Evolutionary conservation across 345 rosid genomes (phyloP).

Genomic region (Gossypium stocksii): DNA sequence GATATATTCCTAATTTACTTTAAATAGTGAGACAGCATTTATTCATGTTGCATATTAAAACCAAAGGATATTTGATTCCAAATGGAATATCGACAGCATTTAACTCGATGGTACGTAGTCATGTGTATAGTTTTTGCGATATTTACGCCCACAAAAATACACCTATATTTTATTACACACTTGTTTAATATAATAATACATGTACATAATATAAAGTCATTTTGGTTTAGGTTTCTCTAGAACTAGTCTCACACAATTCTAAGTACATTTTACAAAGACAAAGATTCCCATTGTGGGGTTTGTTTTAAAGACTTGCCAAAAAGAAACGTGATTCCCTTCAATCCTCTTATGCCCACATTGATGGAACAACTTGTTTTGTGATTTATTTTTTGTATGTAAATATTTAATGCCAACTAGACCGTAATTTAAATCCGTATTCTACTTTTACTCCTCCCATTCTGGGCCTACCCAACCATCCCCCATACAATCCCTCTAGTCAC

Average conservation of each 20-base stretch:
- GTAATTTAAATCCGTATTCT: conserved; percentile 14
- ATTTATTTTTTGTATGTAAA: too few relatives aligned
- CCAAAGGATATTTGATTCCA: conserved; percentile 1
- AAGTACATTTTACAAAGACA: conserved; percentile 17
- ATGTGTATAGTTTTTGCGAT: neutral
- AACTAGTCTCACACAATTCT: conserved; percentile 6
- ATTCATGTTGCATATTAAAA: neutral
- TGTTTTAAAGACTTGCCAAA: neutral
- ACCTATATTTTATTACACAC: neutral
- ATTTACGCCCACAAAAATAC: neutral
- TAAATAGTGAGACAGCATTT: conserved; percentile 1
- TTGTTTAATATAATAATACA: neutral
- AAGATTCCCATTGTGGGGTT: conserved; percentile 33
- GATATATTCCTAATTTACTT: neutral
- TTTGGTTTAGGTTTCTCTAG: conserved; percentile 18
- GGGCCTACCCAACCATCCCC: conserved; percentile 2
- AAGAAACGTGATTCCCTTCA: conserved; percentile 30
- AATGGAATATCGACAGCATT: neutral
- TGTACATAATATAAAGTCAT: neutral
- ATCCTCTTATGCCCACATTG: conserved; percentile 28
- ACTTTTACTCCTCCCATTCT: neutral
- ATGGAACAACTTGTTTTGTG: conserved; percentile 8
- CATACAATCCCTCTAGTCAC: neutral
- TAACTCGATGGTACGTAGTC: neutral
- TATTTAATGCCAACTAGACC: too few relatives aligned